Percentiles rank a stretch among this genome's conserved stretches.
These are phyloP conservation scores for Dissoconium aciculare DNA, from an alignment of 2,329 filamentous ascomycete genomes.

Conservation along the genomic window DNA sequence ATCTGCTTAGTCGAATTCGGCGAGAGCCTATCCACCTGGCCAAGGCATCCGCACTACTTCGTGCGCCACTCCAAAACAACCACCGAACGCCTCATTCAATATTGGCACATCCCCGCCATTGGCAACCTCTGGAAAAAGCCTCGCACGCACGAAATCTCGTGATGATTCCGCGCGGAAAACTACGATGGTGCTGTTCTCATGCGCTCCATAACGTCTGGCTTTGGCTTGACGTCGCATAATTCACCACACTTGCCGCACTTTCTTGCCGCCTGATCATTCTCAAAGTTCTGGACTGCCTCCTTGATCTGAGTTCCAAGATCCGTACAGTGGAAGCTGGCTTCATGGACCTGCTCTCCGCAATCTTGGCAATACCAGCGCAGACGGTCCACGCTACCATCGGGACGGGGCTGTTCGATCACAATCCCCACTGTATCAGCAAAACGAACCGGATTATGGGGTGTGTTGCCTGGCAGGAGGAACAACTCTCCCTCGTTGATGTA, in stretches of 20 bases:
- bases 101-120: too few relatives aligned
- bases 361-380: constrained; percentile 80
- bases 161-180: too few relatives aligned
- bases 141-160: too few relatives aligned
- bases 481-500: constrained; percentile 85
- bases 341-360: constrained; percentile 63
- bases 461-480: constrained; percentile 84
- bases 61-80: too few relatives aligned
- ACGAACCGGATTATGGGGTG: constrained; percentile 88
- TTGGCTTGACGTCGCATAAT: constrained; percentile 57
- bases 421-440: constrained; percentile 90
- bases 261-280: constrained; percentile 50
- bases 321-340: constrained; percentile 74
- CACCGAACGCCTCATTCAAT: too few relatives aligned
- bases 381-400: constrained; percentile 53
- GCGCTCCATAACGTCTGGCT: constrained; percentile 22
- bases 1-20: too few relatives aligned
- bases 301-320: constrained; percentile 93
- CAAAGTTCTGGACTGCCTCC: constrained; percentile 71
- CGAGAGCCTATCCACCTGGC: too few relatives aligned
- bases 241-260: constrained; percentile 64
- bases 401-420: constrained; percentile 75
- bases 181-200: constrained; percentile 15
- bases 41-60: too few relatives aligned
- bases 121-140: too few relatives aligned